Evolutionary conservation across 306 rosid species (phyloP).

Genomic region (Acacia melanoxylon): DNA sequence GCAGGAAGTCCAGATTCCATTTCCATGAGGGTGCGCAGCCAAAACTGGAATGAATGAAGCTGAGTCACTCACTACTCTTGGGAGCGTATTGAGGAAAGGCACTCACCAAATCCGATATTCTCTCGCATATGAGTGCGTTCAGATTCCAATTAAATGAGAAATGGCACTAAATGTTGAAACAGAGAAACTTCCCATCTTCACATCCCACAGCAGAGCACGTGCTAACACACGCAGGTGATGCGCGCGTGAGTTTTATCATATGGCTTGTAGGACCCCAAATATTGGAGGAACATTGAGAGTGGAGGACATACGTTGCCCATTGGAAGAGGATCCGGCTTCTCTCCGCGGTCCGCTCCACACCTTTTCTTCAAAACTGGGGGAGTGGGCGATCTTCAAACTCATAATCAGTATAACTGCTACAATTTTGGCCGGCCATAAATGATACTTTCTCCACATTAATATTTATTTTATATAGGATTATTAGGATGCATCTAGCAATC

Average conservation of each 20-base stretch:
- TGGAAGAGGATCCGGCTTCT: neutral
- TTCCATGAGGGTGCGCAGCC: neutral
- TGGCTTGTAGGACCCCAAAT: neutral
- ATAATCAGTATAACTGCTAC: too few relatives aligned
- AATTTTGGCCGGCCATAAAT: neutral
- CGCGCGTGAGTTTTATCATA: neutral
- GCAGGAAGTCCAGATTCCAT: slow-evolving; percentile 41
- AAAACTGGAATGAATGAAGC: neutral
- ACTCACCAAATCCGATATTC: neutral
- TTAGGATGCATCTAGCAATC: too few relatives aligned
- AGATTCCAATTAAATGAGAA: neutral
- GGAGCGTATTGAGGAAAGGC: neutral
- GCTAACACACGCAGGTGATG: neutral
- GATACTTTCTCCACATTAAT: too few relatives aligned
- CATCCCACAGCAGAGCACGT: neutral
- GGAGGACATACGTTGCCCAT: neutral
- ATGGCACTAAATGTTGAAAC: neutral
- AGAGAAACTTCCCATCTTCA: neutral
- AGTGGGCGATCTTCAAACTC: neutral
- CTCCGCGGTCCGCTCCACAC: too few relatives aligned
- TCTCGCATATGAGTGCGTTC: neutral
- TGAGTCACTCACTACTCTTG: slow-evolving; percentile 6
- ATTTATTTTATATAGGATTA: too few relatives aligned
- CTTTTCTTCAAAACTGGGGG: too few relatives aligned
- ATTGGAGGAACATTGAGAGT: neutral